Evolutionary conservation across 164 flowering plant genomes (phyloP), one percentile per base, ranked within the genome.

Genomic region (Pachysandra terminalis): DNA sequence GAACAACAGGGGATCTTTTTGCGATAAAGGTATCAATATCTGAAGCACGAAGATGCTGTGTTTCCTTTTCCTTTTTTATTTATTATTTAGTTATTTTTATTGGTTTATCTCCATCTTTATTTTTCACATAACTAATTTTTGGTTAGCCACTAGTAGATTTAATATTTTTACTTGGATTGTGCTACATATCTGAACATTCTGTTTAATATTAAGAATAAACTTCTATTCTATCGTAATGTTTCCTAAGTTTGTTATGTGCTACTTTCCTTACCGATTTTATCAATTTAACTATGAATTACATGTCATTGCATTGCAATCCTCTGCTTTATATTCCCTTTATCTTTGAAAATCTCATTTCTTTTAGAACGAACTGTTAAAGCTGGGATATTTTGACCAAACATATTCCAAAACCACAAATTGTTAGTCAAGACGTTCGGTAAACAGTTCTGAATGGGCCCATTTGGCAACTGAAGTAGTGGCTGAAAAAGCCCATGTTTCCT

Each of bases 1-100:
- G 97, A 81, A 93, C 97, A 61, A 96, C 99, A 0, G 99, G 99
- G 22, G 99, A 96, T 80, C 90, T 93, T 61, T 96, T 96, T 77
- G 99, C 99, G 2, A 96, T 96, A 56, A 96, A 96, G 99, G 99
- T 96, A 81, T 21, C 37, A 32, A 32, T 32, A 7, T 32, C 7
- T 32, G 7, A 32, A 32, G 37, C 37, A 3, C 7, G 7, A 32
- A 32, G 37, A 3, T 32, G 3, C 37, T 3, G 37, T 32, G 7
- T 32, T 25, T 15, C 26, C 23, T 35, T 66, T 56, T 37, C 16
- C 65, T 37, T 19, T 0, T 66, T 24, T 56, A 3, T 17, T 24
- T 24, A 21, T 21, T 56, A 12, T 41, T 56, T 13, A 45, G 51
- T 45, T 5, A n/a, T 16, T 66, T 40, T 32, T 9, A 56, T 23